Conservation (phyloP, 805 yeast genomes). For the Wickerhamomyces rabaulensis region DNA sequence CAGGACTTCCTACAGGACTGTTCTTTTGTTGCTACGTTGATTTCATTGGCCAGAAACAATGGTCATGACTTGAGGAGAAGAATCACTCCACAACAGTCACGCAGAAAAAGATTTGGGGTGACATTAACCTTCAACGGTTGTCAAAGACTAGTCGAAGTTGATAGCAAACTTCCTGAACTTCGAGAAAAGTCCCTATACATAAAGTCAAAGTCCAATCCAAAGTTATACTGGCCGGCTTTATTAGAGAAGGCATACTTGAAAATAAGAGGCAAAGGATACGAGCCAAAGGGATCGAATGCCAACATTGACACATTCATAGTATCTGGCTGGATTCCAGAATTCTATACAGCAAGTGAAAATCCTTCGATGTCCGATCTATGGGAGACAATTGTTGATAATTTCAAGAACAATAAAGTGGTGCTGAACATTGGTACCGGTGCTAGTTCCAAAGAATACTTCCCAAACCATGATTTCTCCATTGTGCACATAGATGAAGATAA, state of each 20-base stretch:
- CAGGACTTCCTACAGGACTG: conserved; percentile 61
- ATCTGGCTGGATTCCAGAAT: conserved; percentile 74
- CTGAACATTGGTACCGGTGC: conserved; percentile 68
- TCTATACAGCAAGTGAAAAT: conserved; percentile 28
- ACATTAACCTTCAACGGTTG: conserved; percentile 49
- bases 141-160: conserved; percentile 40
- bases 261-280: conserved; percentile 47
- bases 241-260: conserved; percentile 73
- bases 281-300: conserved; percentile 71
- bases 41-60: conserved; percentile 38
- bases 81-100: conserved; percentile 15
- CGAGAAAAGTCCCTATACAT: conserved; percentile 13
- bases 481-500: conserved; percentile 28
- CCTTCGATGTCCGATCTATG: conserved; percentile 31
- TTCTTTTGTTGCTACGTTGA: conserved; percentile 66
- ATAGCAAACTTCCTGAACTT: conserved; percentile 40
- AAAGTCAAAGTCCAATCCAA: conserved; percentile 11
- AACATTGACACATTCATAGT: conserved; percentile 62
- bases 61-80: conserved; percentile 1
- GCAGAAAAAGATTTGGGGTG: conserved; percentile 32
- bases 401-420: conserved; percentile 33
- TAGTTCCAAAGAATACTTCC: conserved; percentile 33
- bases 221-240: conserved; percentile 58
- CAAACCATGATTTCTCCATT: conserved; percentile 71
- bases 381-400: conserved; percentile 26